Evolutionary conservation across 257 asterid genomes (phyloP).

Genomic region (Solanum chilense): DNA sequence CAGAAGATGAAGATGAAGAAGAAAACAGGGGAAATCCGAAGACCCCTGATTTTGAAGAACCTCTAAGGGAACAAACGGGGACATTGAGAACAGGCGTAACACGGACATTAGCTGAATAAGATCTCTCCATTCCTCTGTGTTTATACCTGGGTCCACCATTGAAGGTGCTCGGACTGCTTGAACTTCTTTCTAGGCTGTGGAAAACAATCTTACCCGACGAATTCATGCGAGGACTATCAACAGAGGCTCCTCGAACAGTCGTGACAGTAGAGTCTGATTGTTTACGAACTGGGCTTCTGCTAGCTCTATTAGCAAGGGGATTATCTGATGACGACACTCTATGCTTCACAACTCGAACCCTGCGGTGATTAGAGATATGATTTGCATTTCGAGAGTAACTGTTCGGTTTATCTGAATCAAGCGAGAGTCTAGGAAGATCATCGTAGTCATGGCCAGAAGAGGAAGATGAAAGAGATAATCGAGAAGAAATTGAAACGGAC

Average conservation of each 20-base stretch:
- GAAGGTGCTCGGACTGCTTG: constrained; percentile 88
- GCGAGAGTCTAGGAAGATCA: constrained; percentile 57
- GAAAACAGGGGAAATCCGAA: constrained; percentile 76
- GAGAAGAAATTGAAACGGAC: constrained; percentile 40
- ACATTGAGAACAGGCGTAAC: constrained; percentile 88
- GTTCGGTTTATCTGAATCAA: constrained; percentile 47
- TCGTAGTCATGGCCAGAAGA: constrained; percentile 75
- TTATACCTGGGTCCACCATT: constrained; percentile 63
- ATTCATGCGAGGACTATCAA: constrained; percentile 92
- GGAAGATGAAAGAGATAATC: constrained; percentile 61
- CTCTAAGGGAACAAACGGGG: constrained; percentile 75
- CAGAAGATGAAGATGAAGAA: constrained; percentile 8
- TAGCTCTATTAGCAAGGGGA: constrained; percentile 15
- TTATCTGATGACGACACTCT: constrained; percentile 39
- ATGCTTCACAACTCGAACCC: constrained; percentile 37
- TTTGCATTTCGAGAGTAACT: constrained; percentile 8
- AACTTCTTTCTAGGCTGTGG: constrained; percentile 84
- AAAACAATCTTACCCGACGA: constrained; percentile 85
- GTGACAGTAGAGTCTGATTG: constrained; percentile 7
- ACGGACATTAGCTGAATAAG: constrained; percentile 84
- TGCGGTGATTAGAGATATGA: constrained; percentile 22
- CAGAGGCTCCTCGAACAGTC: constrained; percentile 39
- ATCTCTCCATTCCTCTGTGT: constrained; percentile 84
- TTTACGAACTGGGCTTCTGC: constrained; percentile 40
- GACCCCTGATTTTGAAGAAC: constrained; percentile 71